Evolutionary conservation across 176 grass and related monocot species (phyloP).

Genomic region (Canna indica): DNA sequence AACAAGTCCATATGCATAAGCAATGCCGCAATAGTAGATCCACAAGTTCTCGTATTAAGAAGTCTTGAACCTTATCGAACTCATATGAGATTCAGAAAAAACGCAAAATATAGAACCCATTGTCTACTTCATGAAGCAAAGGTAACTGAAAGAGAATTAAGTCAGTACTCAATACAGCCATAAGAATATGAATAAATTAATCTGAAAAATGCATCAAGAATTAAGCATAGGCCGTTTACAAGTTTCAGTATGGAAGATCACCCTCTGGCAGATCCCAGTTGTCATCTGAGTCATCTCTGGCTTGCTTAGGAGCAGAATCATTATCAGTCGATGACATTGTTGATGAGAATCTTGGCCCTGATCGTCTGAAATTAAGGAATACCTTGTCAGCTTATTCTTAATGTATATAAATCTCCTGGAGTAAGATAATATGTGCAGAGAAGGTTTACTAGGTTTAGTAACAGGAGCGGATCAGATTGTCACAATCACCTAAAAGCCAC

Average conservation of each 20-base stretch:
- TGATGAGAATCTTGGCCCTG: conserved; percentile 37
- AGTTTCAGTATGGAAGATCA: conserved; percentile 37
- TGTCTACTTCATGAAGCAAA: neutral
- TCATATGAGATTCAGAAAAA: neutral
- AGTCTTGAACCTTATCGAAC: neutral
- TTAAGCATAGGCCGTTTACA: conserved; percentile 7
- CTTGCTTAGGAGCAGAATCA: conserved; percentile 21
- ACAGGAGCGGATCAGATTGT: neutral
- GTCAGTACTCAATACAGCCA: neutral
- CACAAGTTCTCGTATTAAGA: neutral
- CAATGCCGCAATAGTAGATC: neutral
- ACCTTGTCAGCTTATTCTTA: neutral
- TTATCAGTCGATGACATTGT: conserved; percentile 22
- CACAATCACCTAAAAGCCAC: neutral
- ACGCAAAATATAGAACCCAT: neutral
- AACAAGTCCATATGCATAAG: no score
- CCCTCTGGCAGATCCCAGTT: conserved; percentile 45
- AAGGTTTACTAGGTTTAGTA: no score
- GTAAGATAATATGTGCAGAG: no score
- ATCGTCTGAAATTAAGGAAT: conserved; percentile 12
- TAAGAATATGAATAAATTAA: neutral
- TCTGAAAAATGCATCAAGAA: neutral
- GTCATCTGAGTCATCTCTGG: conserved; percentile 40
- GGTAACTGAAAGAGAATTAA: neutral
- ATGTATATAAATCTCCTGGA: no score